These are phyloP conservation scores for Eucalyptus virginea DNA, from an alignment of 345 rosid genomes.

Conservation along the genomic window DNA sequence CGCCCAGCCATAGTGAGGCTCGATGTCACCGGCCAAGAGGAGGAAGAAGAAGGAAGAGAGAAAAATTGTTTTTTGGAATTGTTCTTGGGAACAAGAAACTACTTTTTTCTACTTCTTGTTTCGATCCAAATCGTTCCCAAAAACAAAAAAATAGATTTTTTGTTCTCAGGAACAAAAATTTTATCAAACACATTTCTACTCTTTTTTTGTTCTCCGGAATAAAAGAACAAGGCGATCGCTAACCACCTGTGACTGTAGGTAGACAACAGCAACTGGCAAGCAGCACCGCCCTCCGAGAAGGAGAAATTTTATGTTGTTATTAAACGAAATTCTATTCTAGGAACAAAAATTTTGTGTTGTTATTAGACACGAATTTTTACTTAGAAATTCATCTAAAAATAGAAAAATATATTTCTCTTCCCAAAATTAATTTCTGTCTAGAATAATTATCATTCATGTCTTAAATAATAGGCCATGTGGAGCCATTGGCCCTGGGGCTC, in stretches of 20 bases:
- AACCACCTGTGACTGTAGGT: rapidly evolving
- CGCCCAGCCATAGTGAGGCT: rapidly evolving
- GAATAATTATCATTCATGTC: too few species aligned
- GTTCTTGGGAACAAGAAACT: rapidly evolving
- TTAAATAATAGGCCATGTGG: not conserved
- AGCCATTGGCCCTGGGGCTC: not conserved
- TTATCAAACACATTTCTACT: rapidly evolving
- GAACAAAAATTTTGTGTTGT: rapidly evolving
- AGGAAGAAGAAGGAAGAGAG: rapidly evolving
- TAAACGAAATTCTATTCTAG: too few species aligned
- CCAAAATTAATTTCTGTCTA: too few species aligned
- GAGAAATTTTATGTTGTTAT: too few species aligned
- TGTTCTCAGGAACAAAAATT: rapidly evolving
- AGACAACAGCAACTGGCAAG: rapidly evolving
- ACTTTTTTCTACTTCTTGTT: too few species aligned
- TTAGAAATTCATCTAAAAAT: too few species aligned
- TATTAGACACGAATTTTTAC: rapidly evolving
- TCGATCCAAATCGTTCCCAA: too few species aligned
- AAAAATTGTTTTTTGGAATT: rapidly evolving
- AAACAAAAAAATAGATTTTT: too few species aligned
- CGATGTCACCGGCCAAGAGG: rapidly evolving
- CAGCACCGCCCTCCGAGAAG: rapidly evolving
- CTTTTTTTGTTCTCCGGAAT: rapidly evolving
- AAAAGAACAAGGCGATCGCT: rapidly evolving
- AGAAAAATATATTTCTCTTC: too few species aligned